A percentile compares a stretch with the other conserved stretches of the same genome.
Conservation (phyloP, 352 stramenopile species). For the Plasmopara muralis region DNA sequence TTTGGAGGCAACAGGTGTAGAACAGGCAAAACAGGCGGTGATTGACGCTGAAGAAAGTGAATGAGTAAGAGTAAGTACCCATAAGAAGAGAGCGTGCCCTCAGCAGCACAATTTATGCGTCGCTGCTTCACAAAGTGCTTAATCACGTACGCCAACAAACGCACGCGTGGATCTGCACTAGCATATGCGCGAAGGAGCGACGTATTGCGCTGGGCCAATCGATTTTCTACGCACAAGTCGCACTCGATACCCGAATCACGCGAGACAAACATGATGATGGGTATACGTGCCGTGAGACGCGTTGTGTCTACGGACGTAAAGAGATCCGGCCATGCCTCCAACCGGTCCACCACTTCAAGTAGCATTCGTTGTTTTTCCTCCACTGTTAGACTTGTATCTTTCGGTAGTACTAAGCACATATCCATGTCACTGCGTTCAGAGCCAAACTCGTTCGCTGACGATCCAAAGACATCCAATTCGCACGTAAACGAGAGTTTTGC, state of each 20-base stretch:
- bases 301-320: constrained; percentile 68
- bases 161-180: constrained; percentile 64
- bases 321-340: constrained; percentile 55
- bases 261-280: constrained; percentile 97
- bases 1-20: constrained; percentile 52
- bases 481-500: constrained; percentile 45
- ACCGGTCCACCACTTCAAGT: constrained; percentile 41
- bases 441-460: constrained; percentile 96
- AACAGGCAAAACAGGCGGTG: constrained; percentile 65
- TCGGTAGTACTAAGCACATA: constrained; percentile 84
- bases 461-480: constrained; percentile 91
- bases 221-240: constrained; percentile 92
- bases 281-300: constrained; percentile 92
- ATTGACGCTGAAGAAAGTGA: constrained; percentile 71
- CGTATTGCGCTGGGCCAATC: constrained; percentile 96
- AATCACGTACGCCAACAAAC: constrained; percentile 69
- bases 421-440: constrained; percentile 89
- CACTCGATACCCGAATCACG: constrained; percentile 58
- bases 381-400: constrained; percentile 14
- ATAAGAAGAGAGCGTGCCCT: constrained; percentile 80
- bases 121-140: constrained; percentile 80
- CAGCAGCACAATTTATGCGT: constrained; percentile 76
- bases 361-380: constrained; percentile 73
- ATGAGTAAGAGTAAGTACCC: constrained; percentile 83
- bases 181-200: constrained; percentile 91